These are phyloP conservation scores for Daldinia vernicosa DNA, from an alignment of 495 filamentous ascomycete genomes.

Conservation along the genomic window DNA sequence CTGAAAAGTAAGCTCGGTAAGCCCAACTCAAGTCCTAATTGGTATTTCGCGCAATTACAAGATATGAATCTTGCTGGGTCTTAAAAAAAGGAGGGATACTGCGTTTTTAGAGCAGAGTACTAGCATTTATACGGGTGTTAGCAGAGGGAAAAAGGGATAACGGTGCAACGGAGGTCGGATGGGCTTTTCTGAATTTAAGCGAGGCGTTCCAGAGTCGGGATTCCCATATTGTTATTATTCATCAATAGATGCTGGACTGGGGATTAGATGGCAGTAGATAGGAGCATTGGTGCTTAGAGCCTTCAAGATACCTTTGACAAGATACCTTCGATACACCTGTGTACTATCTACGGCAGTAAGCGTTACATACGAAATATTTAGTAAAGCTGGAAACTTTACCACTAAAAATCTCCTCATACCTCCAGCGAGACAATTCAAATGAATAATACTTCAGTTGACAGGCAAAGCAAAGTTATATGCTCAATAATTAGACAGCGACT, in stretches of 20 bases:
- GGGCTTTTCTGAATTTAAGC: slow-evolving; percentile 15
- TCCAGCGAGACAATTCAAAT: too few relatives aligned
- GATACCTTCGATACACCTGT: background rate
- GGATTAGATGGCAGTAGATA: background rate
- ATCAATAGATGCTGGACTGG: background rate
- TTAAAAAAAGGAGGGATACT: background rate
- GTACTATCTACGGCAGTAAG: background rate
- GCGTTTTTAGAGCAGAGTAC: background rate
- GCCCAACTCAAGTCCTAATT: slow-evolving; percentile 54
- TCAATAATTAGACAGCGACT: background rate
- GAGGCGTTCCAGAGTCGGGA: slow-evolving; percentile 27
- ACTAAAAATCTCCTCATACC: too few relatives aligned
- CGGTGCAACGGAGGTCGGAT: background rate
- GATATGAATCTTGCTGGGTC: background rate
- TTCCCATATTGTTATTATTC: slow-evolving; percentile 1
- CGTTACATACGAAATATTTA: background rate
- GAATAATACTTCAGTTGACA: too few relatives aligned
- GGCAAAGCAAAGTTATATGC: background rate
- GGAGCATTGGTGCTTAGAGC: background rate
- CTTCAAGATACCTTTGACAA: background rate
- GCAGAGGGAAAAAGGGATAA: background rate
- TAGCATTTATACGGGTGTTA: background rate
- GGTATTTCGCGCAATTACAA: slow-evolving; percentile 55
- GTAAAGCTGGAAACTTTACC: background rate
- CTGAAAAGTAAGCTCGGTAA: slow-evolving; percentile 64